Conservation (phyloP, 306 rosid genomes). For the Vigna mungo region DNA sequence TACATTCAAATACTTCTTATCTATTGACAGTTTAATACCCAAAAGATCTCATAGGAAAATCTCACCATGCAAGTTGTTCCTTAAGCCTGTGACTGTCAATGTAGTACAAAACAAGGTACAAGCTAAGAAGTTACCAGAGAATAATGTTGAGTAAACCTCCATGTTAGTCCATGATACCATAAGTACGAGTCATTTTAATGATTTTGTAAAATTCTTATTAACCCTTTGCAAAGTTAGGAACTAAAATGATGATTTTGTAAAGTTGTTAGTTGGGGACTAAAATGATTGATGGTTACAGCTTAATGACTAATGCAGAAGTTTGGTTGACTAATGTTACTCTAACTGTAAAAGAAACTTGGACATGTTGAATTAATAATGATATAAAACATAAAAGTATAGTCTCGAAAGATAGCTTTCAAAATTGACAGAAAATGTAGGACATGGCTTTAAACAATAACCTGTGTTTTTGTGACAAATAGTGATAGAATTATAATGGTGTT, state of each 20-base stretch:
- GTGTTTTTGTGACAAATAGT: conserved; percentile 3
- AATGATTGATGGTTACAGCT: background rate
- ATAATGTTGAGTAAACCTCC: too few species aligned
- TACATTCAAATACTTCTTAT: background rate
- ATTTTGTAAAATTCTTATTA: conserved; percentile 1
- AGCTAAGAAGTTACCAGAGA: too few species aligned
- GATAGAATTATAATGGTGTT: conserved; percentile 27
- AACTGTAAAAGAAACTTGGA: background rate
- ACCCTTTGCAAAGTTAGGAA: background rate
- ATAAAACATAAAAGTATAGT: background rate
- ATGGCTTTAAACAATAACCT: background rate
- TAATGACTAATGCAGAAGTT: background rate
- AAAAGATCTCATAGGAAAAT: background rate
- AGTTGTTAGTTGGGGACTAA: background rate
- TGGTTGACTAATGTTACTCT: background rate
- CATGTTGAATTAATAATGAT: conserved; percentile 4
- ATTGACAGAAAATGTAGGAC: background rate
- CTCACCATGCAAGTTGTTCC: background rate
- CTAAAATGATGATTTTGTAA: background rate
- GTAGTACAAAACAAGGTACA: background rate
- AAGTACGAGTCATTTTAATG: background rate
- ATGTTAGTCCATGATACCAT: background rate
- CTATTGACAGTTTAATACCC: background rate
- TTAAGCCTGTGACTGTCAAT: background rate
- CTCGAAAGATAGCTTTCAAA: background rate